Base-by-base conservation (phyloP, 495 filamentous ascomycete genomes). In the Talaromyces liani region DNA sequence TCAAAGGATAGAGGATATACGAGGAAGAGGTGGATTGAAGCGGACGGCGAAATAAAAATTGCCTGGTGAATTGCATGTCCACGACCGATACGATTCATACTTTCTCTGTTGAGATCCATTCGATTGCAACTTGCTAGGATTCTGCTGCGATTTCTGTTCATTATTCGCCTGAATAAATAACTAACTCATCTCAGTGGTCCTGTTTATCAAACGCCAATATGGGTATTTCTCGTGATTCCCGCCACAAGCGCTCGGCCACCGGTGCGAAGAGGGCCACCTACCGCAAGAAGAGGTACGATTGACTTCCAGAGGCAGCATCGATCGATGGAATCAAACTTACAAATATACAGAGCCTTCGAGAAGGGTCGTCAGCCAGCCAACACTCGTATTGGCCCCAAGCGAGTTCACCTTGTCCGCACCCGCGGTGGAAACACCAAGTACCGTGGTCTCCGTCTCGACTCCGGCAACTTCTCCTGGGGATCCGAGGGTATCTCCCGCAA, bases 191-290 rank as follows among this genome's bases (percentile, higher is more conserved):
- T 25, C 25, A 67, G 70, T 70, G 84, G 82, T 84, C 80, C 79
- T 74, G 74, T 76, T 74, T 73, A 85, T 75, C 70, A 75, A 80
- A 75, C 81, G 86, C 85, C 85, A 89, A 85, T 80, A 98, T 98
- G 93, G 93, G 93, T 98, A 97, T 98, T 82, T 96, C 93, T 82
- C 90, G 93, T 80, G 93, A 97, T 82, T 96, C 91, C 73, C 91
- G 93, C 83, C 93, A 98, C 87, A 98, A 98, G 89, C 92, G 93
- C 83, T 90, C 90, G 80, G 91, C 91, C 78, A 92, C 93, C 73
- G 93, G 93, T 84, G 93, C 93, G 70, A 97, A 97, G 89, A 87
- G 93, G 73, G 85, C 93, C 81, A 87, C 84, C 85, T 96, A 95
- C 83, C 91, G 91, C 80, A 88, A 88, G 83, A 88, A 88, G 85